These are phyloP conservation scores for Carex littledalei DNA, from an alignment of 176 grass and related monocot genomes.

Conservation along the genomic window DNA sequence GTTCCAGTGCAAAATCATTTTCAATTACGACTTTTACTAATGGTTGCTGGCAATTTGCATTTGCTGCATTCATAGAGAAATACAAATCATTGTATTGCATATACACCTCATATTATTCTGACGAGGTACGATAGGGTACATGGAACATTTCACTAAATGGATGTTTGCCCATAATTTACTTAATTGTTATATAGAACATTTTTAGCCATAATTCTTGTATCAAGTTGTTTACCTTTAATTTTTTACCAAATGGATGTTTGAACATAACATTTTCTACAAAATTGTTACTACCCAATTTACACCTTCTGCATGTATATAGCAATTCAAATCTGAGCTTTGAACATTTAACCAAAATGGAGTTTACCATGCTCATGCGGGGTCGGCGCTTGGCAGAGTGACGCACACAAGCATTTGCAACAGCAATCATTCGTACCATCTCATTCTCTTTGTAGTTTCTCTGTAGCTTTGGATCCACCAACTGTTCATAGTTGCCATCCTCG, in stretches of 20 bases:
- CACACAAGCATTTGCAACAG: constrained; percentile 79
- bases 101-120: not conserved
- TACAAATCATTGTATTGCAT: not conserved
- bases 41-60: not conserved
- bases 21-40: not conserved
- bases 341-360: not conserved
- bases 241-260: not conserved
- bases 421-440: constrained; percentile 89
- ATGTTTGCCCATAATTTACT: not conserved
- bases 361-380: constrained; percentile 87
- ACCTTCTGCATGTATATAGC: not conserved
- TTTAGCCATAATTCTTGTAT: not conserved
- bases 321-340: not conserved
- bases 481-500: constrained; percentile 59
- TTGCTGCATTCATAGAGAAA: not conserved
- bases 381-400: constrained; percentile 66
- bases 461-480: constrained; percentile 62
- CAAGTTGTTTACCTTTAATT: not conserved
- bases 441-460: constrained; percentile 50
- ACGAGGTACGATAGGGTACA: not conserved
- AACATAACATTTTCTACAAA: not conserved
- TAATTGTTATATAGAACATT: not conserved
- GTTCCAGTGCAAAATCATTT: not conserved
- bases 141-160: not conserved
- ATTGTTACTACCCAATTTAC: not conserved